Conservation (phyloP, 2,329 filamentous ascomycete species). For the Fusarium penzigii region DNA sequence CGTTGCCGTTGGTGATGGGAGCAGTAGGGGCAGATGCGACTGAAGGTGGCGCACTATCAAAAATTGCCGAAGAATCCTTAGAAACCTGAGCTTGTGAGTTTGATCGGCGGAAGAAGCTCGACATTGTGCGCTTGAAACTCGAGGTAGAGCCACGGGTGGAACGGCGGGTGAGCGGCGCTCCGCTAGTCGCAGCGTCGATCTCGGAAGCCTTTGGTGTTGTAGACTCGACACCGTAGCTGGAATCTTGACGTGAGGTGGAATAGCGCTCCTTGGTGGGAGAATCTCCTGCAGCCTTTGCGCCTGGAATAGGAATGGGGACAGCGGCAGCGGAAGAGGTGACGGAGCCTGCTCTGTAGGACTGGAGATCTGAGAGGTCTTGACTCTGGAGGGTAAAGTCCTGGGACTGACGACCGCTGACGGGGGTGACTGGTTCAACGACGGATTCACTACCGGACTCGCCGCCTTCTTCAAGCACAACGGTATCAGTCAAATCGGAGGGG, state of each 20-base stretch:
- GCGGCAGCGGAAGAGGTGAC: slow-evolving; percentile 23
- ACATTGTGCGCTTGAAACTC: slow-evolving; percentile 52
- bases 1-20: slow-evolving; percentile 31
- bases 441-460: slow-evolving; percentile 63
- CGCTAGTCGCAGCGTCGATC: slow-evolving; percentile 23
- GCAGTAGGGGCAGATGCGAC: slow-evolving; percentile 27
- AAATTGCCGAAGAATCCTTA: slow-evolving; percentile 21
- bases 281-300: slow-evolving; percentile 9
- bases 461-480: slow-evolving; percentile 54
- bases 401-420: slow-evolving; percentile 57
- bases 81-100: slow-evolving; percentile 36
- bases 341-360: slow-evolving; percentile 24
- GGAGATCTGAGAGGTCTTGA: slow-evolving; percentile 39
- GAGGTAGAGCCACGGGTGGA: slow-evolving; percentile 45
- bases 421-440: slow-evolving; percentile 61
- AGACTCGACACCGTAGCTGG: slow-evolving; percentile 9
- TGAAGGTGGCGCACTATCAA: slow-evolving; percentile 28
- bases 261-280: slow-evolving; percentile 15
- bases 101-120: slow-evolving; percentile 49
- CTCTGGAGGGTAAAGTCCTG: slow-evolving; percentile 52
- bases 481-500: slow-evolving; percentile 50
- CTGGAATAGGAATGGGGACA: slow-evolving; percentile 19
- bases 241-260: slow-evolving; percentile 8
- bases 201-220: slow-evolving; percentile 26
- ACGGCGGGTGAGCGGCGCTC: slow-evolving; percentile 38